These are phyloP conservation scores for Candida maltosa DNA, from an alignment of 805 yeast genomes.

Conservation along the genomic window DNA sequence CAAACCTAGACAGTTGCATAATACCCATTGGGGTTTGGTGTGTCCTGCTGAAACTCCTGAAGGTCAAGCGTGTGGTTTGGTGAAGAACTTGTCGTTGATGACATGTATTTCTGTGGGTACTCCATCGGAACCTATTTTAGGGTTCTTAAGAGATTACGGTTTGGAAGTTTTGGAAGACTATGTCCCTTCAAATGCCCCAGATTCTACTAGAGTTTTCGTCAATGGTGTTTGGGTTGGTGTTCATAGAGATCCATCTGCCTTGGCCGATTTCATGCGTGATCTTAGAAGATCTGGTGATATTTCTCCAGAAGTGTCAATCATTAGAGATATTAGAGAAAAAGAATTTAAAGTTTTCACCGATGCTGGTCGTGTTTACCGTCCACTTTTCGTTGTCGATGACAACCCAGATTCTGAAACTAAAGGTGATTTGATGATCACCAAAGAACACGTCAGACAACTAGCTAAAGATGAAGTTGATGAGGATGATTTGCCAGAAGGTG, in stretches of 20 bases:
- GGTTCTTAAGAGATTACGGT: conserved; percentile 98
- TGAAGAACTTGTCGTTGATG: conserved; percentile 93
- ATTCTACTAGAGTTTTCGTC: conserved; percentile 90
- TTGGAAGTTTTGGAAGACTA: conserved; percentile 96
- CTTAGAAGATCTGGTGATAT: conserved; percentile 94
- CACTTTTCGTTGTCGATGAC: conserved; percentile 89
- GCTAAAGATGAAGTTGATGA: conserved; percentile 60
- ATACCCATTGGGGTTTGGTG: conserved; percentile 99
- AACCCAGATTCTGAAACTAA: conserved; percentile 63
- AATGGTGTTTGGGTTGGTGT: conserved; percentile 99
- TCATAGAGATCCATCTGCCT: conserved; percentile 91
- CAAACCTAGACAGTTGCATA: conserved; percentile 97
- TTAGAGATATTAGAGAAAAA: conserved; percentile 94
- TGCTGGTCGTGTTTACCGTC: conserved; percentile 98
- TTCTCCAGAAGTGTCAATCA: conserved; percentile 92
- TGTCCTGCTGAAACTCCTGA: conserved; percentile 99
- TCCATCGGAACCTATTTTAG: conserved; percentile 90
- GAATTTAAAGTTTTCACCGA: conserved; percentile 96
- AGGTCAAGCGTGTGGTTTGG: conserved; percentile 99
- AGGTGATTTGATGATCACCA: conserved; percentile 79
- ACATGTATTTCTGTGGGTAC: conserved; percentile 97
- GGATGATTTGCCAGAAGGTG: conserved; percentile 50
- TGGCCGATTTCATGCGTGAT: conserved; percentile 86
- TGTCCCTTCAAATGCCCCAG: conserved; percentile 86
- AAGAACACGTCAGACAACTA: conserved; percentile 76